These are phyloP conservation scores for Sapria himalayana DNA, from an alignment of 345 rosid genomes.

Conservation along the genomic window DNA sequence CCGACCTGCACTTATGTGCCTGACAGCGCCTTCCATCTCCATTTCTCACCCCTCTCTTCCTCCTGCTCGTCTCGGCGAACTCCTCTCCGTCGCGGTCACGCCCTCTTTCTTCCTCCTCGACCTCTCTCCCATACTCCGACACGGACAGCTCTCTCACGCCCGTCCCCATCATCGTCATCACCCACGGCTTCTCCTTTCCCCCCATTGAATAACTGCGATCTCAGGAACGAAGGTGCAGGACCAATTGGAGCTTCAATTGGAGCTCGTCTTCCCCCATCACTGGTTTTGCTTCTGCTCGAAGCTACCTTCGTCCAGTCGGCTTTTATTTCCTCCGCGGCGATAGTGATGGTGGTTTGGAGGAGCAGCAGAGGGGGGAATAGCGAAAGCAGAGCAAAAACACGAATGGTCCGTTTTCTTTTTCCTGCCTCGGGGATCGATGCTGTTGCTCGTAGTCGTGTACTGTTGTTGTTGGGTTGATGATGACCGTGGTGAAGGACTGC, in stretches of 20 bases:
- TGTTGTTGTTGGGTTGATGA: too few relatives aligned
- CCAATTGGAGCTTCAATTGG: too few relatives aligned
- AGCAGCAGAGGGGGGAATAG: neutral
- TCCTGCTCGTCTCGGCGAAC: slow-evolving; percentile 8
- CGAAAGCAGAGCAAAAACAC: neutral
- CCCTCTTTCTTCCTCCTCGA: slow-evolving; percentile 19
- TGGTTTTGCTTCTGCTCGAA: slow-evolving; percentile 16
- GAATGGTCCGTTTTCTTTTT: too few relatives aligned
- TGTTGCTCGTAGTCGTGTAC: too few relatives aligned
- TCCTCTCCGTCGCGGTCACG: slow-evolving; percentile 6
- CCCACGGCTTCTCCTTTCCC: slow-evolving; percentile 12
- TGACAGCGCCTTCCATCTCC: slow-evolving; percentile 30
- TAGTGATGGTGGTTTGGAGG: neutral
- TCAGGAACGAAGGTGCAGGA: too few relatives aligned
- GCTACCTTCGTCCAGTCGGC: neutral
- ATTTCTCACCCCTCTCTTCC: slow-evolving; percentile 8
- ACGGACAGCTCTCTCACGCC: slow-evolving; percentile 3
- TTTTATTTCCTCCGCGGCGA: neutral
- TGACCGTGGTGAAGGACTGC: too few relatives aligned
- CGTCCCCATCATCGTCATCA: slow-evolving; percentile 11
- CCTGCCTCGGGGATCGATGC: too few relatives aligned
- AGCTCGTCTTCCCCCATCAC: slow-evolving; percentile 9
- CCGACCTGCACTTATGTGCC: slow-evolving; percentile 37
- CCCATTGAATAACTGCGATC: too few relatives aligned
- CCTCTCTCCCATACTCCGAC: slow-evolving; percentile 6